Conservation (phyloP, 1,284 basidiomycete species). For the Phaffia rhodozyma region DNA sequence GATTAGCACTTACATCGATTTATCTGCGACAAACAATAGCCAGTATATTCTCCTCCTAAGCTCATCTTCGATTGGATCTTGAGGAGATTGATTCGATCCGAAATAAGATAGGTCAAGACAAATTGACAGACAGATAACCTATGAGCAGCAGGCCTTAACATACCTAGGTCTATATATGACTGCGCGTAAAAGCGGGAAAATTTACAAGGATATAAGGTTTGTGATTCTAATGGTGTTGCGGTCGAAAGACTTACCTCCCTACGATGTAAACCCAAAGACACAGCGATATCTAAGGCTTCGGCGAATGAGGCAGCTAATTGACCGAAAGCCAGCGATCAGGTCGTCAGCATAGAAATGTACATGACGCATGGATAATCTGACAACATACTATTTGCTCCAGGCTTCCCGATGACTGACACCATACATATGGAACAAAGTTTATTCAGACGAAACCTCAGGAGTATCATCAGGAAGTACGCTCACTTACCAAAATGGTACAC, state of each 20-base stretch:
- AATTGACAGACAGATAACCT: conserved; percentile 22
- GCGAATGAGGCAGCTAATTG: conserved; percentile 49
- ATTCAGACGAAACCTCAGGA: too few relatives aligned
- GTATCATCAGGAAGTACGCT: not conserved
- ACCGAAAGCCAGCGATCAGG: not conserved
- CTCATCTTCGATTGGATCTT: conserved; percentile 69
- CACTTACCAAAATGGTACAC: conserved; percentile 55
- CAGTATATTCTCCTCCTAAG: conserved; percentile 68
- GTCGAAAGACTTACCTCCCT: conserved; percentile 21
- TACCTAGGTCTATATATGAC: conserved; percentile 19
- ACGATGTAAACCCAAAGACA: conserved; percentile 21
- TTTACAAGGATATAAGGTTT: not conserved
- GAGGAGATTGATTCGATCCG: too few relatives aligned
- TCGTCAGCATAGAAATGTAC: conserved; percentile 24
- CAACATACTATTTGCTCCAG: conserved; percentile 2
- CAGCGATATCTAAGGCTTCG: conserved; percentile 50
- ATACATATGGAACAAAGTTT: too few relatives aligned
- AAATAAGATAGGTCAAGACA: conserved; percentile 49
- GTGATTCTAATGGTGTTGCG: too few relatives aligned
- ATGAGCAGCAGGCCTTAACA: not conserved
- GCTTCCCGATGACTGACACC: conserved; percentile 1
- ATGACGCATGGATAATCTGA: conserved; percentile 50
- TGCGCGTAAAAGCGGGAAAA: not conserved
- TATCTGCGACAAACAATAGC: conserved; percentile 75
- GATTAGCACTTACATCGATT: conserved; percentile 58